phyloP scores from a whole-genome alignment of 2,329 filamentous ascomycete species.

The Ophioceras dolichostomum region DNA sequence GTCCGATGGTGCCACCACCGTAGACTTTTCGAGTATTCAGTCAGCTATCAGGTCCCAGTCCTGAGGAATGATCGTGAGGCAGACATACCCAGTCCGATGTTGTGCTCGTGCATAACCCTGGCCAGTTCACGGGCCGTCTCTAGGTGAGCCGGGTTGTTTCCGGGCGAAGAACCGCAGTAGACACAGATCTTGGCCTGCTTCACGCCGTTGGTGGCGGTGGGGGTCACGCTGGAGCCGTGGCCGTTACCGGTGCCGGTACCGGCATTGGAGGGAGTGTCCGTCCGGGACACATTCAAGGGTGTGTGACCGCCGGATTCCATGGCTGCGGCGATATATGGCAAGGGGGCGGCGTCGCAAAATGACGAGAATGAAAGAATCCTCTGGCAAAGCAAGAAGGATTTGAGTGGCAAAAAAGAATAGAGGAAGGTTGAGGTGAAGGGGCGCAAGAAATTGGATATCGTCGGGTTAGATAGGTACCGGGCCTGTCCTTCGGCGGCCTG shows the following conservation, averaged over 20 bases:
- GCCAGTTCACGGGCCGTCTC: slow-evolving; percentile 69
- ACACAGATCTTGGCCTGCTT: slow-evolving; percentile 66
- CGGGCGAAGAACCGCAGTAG: slow-evolving; percentile 78
- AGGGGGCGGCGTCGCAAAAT: too few relatives aligned
- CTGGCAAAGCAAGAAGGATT: too few relatives aligned
- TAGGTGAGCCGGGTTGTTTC: slow-evolving; percentile 62
- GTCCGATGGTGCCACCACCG: slow-evolving; percentile 82
- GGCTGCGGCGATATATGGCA: too few relatives aligned
- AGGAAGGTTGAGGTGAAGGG: too few relatives aligned
- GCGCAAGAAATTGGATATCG: too few relatives aligned
- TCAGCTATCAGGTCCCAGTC: not conserved
- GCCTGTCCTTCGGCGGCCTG: too few relatives aligned
- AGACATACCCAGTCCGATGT: slow-evolving; percentile 57
- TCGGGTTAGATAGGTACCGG: too few relatives aligned
- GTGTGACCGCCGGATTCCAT: slow-evolving; percentile 29
- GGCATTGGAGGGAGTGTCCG: slow-evolving; percentile 13
- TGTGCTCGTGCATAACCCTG: slow-evolving; percentile 57
- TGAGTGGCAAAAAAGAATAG: too few relatives aligned
- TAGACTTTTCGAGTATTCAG: slow-evolving; percentile 47
- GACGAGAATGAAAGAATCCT: too few relatives aligned
- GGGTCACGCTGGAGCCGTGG: slow-evolving; percentile 9
- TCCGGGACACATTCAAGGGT: slow-evolving; percentile 18
- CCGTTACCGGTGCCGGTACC: slow-evolving; percentile 10
- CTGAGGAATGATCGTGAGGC: not conserved
- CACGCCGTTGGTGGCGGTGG: slow-evolving; percentile 16